These are phyloP conservation scores for Boletus pseudopeckii DNA, from an alignment of 768 basidiomycete species.

Conservation along the genomic window DNA sequence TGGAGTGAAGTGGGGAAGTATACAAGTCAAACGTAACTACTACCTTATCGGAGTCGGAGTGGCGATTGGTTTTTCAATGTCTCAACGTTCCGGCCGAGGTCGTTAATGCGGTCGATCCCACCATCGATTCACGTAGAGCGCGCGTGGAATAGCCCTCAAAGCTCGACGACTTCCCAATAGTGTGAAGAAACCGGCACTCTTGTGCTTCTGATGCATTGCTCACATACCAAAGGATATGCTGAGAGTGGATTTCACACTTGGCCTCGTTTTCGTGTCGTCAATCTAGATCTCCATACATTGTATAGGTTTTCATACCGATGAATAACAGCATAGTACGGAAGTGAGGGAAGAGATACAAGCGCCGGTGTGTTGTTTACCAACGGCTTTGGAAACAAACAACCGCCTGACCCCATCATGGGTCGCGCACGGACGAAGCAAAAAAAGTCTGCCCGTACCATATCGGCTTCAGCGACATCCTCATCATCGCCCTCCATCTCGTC, in stretches of 20 bases:
- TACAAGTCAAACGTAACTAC: not conserved
- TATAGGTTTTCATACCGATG: too few relatives aligned
- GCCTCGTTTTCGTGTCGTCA: too few relatives aligned
- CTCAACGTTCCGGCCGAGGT: not conserved
- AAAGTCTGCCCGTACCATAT: conserved; percentile 14
- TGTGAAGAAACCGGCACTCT: not conserved
- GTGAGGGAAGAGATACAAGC: too few relatives aligned
- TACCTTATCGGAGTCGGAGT: not conserved
- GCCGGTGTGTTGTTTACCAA: conserved; percentile 6
- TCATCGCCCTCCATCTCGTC: conserved; percentile 46
- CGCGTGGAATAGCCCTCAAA: too few relatives aligned
- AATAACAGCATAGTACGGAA: too few relatives aligned
- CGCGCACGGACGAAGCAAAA: conserved; percentile 48
- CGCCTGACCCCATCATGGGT: conserved; percentile 41
- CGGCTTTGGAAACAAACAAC: conserved; percentile 20
- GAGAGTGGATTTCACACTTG: too few relatives aligned
- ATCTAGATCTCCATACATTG: too few relatives aligned
- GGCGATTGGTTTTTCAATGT: not conserved
- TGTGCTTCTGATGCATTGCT: too few relatives aligned
- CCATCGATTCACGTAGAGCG: too few relatives aligned
- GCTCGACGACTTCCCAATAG: not conserved
- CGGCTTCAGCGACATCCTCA: conserved; percentile 12
- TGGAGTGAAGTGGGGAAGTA: not conserved
- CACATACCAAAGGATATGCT: too few relatives aligned
- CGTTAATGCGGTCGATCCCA: not conserved